Conservation (phyloP, 1,284 basidiomycete species). For the Hypsizygus ulmarius region DNA sequence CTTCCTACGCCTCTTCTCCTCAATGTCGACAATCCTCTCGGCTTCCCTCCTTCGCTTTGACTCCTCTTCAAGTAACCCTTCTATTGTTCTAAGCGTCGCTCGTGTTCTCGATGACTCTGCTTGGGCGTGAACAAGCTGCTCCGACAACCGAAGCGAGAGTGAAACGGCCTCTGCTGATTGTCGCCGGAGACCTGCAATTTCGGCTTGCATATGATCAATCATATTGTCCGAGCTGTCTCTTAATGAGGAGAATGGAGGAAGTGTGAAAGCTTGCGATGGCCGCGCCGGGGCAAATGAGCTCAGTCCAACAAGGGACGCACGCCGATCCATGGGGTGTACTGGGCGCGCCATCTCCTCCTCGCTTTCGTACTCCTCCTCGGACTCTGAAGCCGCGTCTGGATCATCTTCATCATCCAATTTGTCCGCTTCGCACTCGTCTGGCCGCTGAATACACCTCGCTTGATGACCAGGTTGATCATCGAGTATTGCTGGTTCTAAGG, state of each 20-base stretch:
- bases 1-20: conserved; percentile 44
- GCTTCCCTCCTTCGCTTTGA: conserved; percentile 52
- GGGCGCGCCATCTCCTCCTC: conserved; percentile 49
- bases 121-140: conserved; percentile 61
- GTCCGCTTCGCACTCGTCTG: conserved; percentile 23
- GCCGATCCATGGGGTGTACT: conserved; percentile 34
- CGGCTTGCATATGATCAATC: conserved; percentile 59
- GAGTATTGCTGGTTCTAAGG: conserved; percentile 1
- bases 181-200: conserved; percentile 56
- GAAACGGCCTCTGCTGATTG: conserved; percentile 66
- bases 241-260: conserved; percentile 31
- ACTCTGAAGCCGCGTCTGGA: conserved; percentile 31
- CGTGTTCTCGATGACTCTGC: conserved; percentile 54
- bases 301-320: conserved; percentile 28
- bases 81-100: conserved; percentile 49
- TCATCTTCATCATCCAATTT: conserved; percentile 30
- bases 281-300: conserved; percentile 26
- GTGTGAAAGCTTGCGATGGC: conserved; percentile 27
- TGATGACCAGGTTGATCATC: background rate
- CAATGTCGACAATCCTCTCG: conserved; percentile 51
- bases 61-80: conserved; percentile 61
- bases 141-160: conserved; percentile 57
- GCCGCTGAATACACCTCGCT: conserved; percentile 13
- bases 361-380: conserved; percentile 55
- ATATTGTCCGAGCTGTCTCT: conserved; percentile 37